A percentile compares a stretch with the other conserved stretches of the same genome.
These are phyloP conservation scores for Keithomyces neogunnii DNA, from an alignment of 2,329 filamentous ascomycete genomes.

Conservation along the genomic window DNA sequence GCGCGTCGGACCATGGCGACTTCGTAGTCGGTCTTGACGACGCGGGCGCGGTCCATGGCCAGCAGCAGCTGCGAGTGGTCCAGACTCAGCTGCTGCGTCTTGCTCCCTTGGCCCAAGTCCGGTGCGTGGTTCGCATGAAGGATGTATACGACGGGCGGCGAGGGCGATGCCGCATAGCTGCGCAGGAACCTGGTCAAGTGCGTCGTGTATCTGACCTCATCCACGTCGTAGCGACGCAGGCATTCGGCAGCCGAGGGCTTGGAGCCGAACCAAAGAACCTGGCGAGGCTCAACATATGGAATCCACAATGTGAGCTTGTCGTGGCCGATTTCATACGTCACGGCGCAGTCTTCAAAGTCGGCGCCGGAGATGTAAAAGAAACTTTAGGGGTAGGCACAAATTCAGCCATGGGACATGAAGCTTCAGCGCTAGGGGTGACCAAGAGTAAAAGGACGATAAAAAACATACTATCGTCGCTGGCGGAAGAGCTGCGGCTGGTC, in stretches of 20 bases:
- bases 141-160: constrained; percentile 32
- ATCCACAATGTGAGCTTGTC: constrained; percentile 67
- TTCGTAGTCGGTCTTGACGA: constrained; percentile 81
- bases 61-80: constrained; percentile 48
- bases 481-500: constrained; percentile 48
- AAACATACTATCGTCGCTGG: constrained; percentile 48
- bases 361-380: constrained; percentile 52
- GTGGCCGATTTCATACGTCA: constrained; percentile 47
- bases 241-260: constrained; percentile 55
- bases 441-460: background rate
- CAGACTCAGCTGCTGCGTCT: constrained; percentile 28
- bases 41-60: constrained; percentile 72
- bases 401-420: background rate
- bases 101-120: constrained; percentile 7
- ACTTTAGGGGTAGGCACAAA: constrained; percentile 21
- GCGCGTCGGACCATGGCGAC: constrained; percentile 73
- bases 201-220: constrained; percentile 55
- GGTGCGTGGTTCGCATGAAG: constrained; percentile 38
- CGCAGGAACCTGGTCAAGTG: constrained; percentile 42
- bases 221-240: constrained; percentile 55
- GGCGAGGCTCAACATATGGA: constrained; percentile 54
- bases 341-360: constrained; percentile 44
- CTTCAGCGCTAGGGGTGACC: background rate
- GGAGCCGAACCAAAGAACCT: constrained; percentile 56
- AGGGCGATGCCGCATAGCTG: constrained; percentile 25